A percentile compares a stretch with the other conserved stretches of the same genome.
Evolutionary conservation across 257 asterid genomes (phyloP).

Genomic region (Solanum pinnatisectum): DNA sequence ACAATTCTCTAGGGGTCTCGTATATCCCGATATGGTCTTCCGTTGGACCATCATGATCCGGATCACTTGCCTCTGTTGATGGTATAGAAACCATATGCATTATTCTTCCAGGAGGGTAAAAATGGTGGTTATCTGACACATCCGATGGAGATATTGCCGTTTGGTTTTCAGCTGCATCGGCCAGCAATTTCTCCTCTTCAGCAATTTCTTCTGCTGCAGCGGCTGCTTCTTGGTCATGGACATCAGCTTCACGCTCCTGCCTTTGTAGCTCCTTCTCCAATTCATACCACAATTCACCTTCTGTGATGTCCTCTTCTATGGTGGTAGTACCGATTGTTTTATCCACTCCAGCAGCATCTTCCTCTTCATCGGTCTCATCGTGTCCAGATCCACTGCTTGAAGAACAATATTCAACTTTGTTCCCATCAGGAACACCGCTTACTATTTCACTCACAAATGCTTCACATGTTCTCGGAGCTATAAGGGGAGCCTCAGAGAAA

Average conservation of each 20-base stretch:
- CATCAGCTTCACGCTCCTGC: constrained; percentile 34
- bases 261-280: constrained; percentile 68
- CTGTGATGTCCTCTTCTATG: constrained; percentile 51
- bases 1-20: constrained; percentile 65
- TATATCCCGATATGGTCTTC: constrained; percentile 61
- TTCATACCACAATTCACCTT: constrained; percentile 83
- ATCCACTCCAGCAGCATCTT: constrained; percentile 29
- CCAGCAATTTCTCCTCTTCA: constrained; percentile 62
- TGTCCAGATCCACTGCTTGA: constrained; percentile 33
- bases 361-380: constrained; percentile 72
- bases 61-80: constrained; percentile 19
- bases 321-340: constrained; percentile 28
- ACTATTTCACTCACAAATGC: constrained; percentile 27
- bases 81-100: constrained; percentile 71
- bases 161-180: constrained; percentile 50
- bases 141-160: constrained; percentile 53
- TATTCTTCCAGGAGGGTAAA: constrained; percentile 76
- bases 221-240: constrained; percentile 51
- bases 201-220: constrained; percentile 60
- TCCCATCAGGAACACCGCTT: constrained; percentile 18
- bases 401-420: constrained; percentile 34
- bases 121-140: constrained; percentile 52
- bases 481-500: constrained; percentile 34
- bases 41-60: constrained; percentile 10
- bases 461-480: constrained; percentile 35